Evolutionary conservation across 805 yeast species (phyloP), one percentile per base, ranked within the genome.

Genomic region (Zygosaccharomyces siamensis): DNA sequence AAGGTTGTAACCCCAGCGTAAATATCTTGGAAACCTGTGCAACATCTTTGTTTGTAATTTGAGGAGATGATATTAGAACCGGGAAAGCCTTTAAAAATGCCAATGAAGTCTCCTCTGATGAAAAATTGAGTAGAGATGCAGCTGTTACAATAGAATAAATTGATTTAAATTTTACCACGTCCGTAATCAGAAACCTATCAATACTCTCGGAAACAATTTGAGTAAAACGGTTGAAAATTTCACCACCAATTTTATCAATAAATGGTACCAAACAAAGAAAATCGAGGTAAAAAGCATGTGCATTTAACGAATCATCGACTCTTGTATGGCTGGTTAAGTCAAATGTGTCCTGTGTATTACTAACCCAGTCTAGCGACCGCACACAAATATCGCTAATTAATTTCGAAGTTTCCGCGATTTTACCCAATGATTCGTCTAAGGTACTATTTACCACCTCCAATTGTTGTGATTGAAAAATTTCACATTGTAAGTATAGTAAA

Each of bases 1-100:
- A 71, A 7, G 80, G 78, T 48, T 77, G 78, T 55, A 87, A 72
- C 3, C 90, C 89, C 43, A 77, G 64, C 0, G 90, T 85, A 33
- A 89, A 78, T 32, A 79, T 69, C 46, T 69, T 66, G 0, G 93
- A 77, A 2, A 83, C 75, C 5, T 71, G 68, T 40, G 71, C 63
- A 35, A 89, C 83, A 38, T 78, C 70, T 0, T 62, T 64, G 3
- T 71, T 55, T 6, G 72, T 59, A 46, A 85, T 73, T 14, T 75
- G 70, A 10, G 81, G 79, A 45, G 80, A 73, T 0, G 85, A 76
- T 12, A 85, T 72, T 47, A 84, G 67, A 2, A 80, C 66, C 2
- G 86, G 84, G 54, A 70, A 72, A 6, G 67, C 31, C 55, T 71
- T 66, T 51, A 77, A 54, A 55, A 71, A 53, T 50, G 71, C 54